Base-by-base conservation (phyloP, 129 eudicot species). In the Solidago caesia region DNA sequence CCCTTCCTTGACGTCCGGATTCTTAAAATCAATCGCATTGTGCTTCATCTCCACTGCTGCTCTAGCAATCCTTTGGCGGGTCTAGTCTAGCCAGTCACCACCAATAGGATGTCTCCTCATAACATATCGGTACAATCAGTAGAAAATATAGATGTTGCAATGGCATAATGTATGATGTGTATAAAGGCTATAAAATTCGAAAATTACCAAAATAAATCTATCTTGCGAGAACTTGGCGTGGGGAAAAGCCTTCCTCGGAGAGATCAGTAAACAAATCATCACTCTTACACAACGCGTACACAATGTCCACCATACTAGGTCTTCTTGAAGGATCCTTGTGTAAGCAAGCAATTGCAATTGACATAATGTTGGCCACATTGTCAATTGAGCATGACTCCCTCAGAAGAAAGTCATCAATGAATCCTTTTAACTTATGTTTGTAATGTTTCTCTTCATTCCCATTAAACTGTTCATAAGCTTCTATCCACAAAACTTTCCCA, bases 261-360 rank as follows among this genome's bases (percentile, higher is more conserved):
- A 88, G 52, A 88, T 93, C 98, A 15, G 73, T 83, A 67, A 88
- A 71, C 46, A 88, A 26, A 33, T 90, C 97, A 79, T 88, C 96
- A 72, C 91, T 93, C 85, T 88, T 93, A 66, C 91, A 87, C 80
- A 93, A 80, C 0, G 96, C 84, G 68, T 93, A 93, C 64, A 93
- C 98, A 70, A 93, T 84, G 44, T 93, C 98, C 83, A 93, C 96
- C 96, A 90, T 90, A 58, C 91, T 79, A 9, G 92, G 96, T 76
- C 98, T 81, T 74, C 71, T 80, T 45, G 80, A 46, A 43, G 95
- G 98, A 83, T 89, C 96, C 80, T 26, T 89, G 71, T 84, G 81
- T 70, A 92, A 67, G 61, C 98, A 89, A 79, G 96, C 87, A 33
- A 88, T 52, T 0, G 95, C 92, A 8, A 89, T 83, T 2, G 74